phyloP scores from a whole-genome alignment of 148 eudicot species.

The Rhododendron mucronatum region DNA sequence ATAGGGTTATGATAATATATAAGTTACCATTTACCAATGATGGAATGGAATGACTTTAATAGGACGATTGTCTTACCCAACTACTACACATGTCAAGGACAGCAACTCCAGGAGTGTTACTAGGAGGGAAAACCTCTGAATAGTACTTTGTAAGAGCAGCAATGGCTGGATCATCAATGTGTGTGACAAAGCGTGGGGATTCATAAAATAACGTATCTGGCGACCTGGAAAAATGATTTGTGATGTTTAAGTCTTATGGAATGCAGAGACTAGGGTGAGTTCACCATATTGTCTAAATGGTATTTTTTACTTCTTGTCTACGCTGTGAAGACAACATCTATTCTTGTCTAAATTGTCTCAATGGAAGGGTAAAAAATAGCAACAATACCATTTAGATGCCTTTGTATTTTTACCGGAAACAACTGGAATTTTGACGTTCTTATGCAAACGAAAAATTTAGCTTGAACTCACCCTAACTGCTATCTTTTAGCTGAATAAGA shows the following conservation, averaged over 20 bases:
- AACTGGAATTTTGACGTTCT: background rate
- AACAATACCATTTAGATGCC: background rate
- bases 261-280: background rate
- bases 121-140: constrained; percentile 80
- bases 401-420: background rate
- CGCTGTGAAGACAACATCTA: background rate
- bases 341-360: background rate
- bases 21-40: background rate
- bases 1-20: background rate
- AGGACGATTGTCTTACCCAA: constrained; percentile 57
- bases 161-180: constrained; percentile 97
- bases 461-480: background rate
- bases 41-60: background rate
- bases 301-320: background rate
- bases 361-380: background rate
- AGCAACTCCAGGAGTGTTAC: constrained; percentile 77
- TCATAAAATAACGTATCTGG: constrained; percentile 78
- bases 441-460: background rate
- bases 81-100: constrained; percentile 96
- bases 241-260: background rate
- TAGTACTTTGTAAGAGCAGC: constrained; percentile 87
- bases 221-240: constrained; percentile 50
- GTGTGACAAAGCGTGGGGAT: constrained; percentile 93
- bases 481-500: background rate
- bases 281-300: background rate